These are phyloP conservation scores for Hysterium pulicare DNA, from an alignment of 2,329 filamentous ascomycete species.

Conservation along the genomic window DNA sequence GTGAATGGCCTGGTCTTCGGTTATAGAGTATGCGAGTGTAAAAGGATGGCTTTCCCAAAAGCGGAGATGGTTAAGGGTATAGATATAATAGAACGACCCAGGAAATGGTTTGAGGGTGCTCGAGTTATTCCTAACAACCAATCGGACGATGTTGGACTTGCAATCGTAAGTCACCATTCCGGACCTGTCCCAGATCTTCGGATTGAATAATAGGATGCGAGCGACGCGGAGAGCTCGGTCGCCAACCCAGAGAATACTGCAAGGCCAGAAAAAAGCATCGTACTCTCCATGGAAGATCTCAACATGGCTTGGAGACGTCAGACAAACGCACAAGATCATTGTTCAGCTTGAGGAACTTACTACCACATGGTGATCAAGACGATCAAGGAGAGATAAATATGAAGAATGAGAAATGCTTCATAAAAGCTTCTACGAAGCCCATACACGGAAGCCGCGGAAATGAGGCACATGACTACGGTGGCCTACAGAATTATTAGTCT, in stretches of 20 bases:
- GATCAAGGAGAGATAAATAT: constrained; percentile 42
- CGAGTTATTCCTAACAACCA: constrained; percentile 43
- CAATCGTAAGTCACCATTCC: constrained; percentile 39
- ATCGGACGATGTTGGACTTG: constrained; percentile 44
- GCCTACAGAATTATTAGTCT: constrained; percentile 15
- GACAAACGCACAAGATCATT: no score
- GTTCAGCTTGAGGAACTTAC: constrained; percentile 33
- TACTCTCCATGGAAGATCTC: constrained; percentile 52
- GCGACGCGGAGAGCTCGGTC: constrained; percentile 48
- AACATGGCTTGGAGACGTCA: constrained; percentile 47
- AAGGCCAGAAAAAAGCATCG: constrained; percentile 51
- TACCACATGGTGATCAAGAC: constrained; percentile 52
- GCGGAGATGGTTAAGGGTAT: constrained; percentile 42
- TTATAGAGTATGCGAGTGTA: constrained; percentile 14
- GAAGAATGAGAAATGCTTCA: constrained; percentile 40
- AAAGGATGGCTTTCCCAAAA: constrained; percentile 54
- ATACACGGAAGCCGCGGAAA: constrained; percentile 49
- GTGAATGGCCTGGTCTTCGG: no score
- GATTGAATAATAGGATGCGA: constrained; percentile 45
- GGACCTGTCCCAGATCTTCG: constrained; percentile 30
- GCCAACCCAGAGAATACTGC: constrained; percentile 48
- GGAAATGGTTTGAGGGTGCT: constrained; percentile 35
- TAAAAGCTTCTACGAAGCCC: constrained; percentile 51
- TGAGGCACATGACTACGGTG: constrained; percentile 44
- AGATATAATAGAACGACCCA: constrained; percentile 52